Evolutionary conservation across 2,329 filamentous ascomycete genomes (phyloP).

Genomic region (Colletotrichum sp.): DNA sequence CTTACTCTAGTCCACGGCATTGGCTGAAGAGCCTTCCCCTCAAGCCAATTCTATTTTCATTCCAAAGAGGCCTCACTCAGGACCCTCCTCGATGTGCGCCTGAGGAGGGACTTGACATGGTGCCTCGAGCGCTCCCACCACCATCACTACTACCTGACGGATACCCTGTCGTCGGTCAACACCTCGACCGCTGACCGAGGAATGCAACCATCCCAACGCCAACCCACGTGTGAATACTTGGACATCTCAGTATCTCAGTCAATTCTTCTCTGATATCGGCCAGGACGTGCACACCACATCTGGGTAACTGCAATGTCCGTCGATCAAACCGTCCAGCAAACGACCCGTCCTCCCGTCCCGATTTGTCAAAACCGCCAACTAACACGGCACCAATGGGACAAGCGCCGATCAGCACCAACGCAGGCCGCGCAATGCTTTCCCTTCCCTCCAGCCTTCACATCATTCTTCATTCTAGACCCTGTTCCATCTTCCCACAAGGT

Average conservation of each 20-base stretch:
- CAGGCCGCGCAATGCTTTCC: conserved; percentile 15
- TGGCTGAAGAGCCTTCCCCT: not conserved
- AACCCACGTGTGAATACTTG: not conserved
- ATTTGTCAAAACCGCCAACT: not conserved
- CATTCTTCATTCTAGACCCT: not conserved
- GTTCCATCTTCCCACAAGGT: not conserved
- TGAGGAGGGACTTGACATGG: not conserved
- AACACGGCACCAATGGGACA: conserved; percentile 1
- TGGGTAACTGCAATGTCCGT: not conserved
- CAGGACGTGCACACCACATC: not conserved
- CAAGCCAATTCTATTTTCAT: not conserved
- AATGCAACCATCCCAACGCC: not conserved
- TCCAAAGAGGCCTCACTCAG: not conserved
- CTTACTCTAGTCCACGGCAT: not conserved
- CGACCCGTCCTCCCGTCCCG: not conserved
- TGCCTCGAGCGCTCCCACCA: not conserved
- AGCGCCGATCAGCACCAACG: conserved; percentile 5
- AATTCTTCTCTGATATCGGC: not conserved
- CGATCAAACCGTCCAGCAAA: conserved; percentile 1
- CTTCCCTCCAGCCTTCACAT: not conserved
- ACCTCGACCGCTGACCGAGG: not conserved
- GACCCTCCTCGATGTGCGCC: not conserved
- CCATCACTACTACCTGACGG: not conserved
- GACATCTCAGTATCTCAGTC: not conserved
- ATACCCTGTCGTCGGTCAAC: not conserved